phyloP scores from a whole-genome alignment of 2,329 filamentous ascomycete genomes.

The Raffaelea ambrosiae region DNA sequence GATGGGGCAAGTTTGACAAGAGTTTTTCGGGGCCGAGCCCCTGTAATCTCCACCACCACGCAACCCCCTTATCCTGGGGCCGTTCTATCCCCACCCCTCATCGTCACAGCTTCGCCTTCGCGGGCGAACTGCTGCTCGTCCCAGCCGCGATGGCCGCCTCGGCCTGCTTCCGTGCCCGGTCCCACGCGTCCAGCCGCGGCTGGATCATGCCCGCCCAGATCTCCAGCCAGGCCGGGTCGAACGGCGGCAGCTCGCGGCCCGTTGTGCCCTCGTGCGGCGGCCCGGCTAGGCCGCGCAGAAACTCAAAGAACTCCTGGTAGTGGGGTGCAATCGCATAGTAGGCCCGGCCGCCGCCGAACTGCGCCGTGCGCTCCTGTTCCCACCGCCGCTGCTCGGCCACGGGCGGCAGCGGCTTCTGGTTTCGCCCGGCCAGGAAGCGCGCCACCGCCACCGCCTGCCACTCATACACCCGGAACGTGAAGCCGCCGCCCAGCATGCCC shows the following conservation, averaged over 20 bases:
- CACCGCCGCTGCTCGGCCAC: conserved; percentile 43
- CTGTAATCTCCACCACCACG: too few species aligned
- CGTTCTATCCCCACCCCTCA: too few species aligned
- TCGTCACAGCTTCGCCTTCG: too few species aligned
- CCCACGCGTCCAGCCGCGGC: neutral
- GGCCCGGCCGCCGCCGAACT: conserved; percentile 44
- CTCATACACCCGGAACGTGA: conserved; percentile 62
- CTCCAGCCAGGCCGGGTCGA: conserved; percentile 2
- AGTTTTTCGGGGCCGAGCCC: too few species aligned
- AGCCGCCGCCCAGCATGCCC: conserved; percentile 44
- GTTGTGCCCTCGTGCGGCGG: conserved; percentile 15
- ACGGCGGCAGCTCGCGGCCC: conserved; percentile 1
- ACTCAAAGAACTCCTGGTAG: conserved; percentile 58
- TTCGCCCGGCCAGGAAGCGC: conserved; percentile 45
- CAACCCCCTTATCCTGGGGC: too few species aligned
- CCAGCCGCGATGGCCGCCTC: neutral
- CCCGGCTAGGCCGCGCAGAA: conserved; percentile 38
- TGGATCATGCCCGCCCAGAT: neutral
- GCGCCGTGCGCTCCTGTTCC: conserved; percentile 46
- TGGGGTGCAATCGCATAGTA: conserved; percentile 52
- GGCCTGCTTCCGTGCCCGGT: neutral
- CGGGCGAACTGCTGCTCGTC: neutral
- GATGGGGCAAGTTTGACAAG: too few species aligned
- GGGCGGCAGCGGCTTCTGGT: conserved; percentile 32
- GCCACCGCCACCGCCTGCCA: conserved; percentile 58